A percentile compares a stretch with the other conserved stretches of the same genome.
Conservation (phyloP, 2,329 filamentous ascomycete genomes). For the Grosmannia huntii region DNA sequence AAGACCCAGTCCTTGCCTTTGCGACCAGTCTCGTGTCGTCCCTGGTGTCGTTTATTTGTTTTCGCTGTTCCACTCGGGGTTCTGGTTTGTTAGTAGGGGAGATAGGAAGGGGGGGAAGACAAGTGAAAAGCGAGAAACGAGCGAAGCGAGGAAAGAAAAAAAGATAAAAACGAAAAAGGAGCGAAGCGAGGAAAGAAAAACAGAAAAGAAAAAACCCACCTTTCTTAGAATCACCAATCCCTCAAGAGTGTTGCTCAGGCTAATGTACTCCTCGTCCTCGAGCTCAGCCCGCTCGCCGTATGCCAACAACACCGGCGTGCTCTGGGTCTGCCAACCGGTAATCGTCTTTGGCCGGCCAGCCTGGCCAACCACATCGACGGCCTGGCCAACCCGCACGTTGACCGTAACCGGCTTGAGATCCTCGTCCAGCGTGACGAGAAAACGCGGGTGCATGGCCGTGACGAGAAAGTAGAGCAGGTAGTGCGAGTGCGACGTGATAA, state of each 20-base stretch:
- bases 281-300: slow-evolving; percentile 92
- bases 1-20: not conserved
- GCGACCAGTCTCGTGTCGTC: not conserved
- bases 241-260: slow-evolving; percentile 80
- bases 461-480: slow-evolving; percentile 97
- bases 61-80: slow-evolving; percentile 40
- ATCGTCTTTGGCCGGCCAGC: slow-evolving; percentile 97
- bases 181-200: not conserved
- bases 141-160: no score
- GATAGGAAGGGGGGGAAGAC: no score
- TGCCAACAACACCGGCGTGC: slow-evolving; percentile 90
- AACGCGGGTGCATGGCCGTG: slow-evolving; percentile 91
- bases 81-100: slow-evolving; percentile 21
- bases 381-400: slow-evolving; percentile 94
- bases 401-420: slow-evolving; percentile 86
- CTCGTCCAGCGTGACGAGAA: slow-evolving; percentile 93
- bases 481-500: slow-evolving; percentile 54
- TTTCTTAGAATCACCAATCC: slow-evolving; percentile 93
- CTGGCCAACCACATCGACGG: slow-evolving; percentile 94
- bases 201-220: slow-evolving; percentile 34
- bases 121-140: no score
- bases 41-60: slow-evolving; percentile 23
- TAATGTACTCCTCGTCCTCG: slow-evolving; percentile 95
- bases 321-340: slow-evolving; percentile 98
- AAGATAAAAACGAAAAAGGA: no score